Evolutionary conservation across 306 rosid species (phyloP).

Genomic region (Fragaria iinumae): DNA sequence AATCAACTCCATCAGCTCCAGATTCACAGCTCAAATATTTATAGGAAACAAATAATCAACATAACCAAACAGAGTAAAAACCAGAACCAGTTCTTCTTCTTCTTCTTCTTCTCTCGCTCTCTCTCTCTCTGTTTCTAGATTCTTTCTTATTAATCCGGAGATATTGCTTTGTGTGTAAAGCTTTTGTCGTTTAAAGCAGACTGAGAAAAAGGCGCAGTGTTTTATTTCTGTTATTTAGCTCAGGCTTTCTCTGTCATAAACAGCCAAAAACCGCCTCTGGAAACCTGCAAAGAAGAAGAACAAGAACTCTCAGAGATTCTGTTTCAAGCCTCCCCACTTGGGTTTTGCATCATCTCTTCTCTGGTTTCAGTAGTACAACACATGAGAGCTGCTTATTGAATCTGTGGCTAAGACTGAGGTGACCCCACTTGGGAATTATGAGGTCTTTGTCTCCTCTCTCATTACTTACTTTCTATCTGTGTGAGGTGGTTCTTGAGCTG

Average conservation of each 20-base stretch:
- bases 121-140: not conserved
- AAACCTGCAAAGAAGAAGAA: conserved; percentile 14
- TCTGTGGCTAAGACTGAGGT: conserved; percentile 25
- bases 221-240: not conserved
- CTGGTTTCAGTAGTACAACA: not conserved
- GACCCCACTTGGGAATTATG: conserved; percentile 35
- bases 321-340: conserved; percentile 29
- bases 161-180: not conserved
- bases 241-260: not conserved
- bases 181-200: not conserved
- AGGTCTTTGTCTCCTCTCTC: conserved; percentile 27
- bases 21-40: not conserved
- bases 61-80: not conserved
- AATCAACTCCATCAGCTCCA: not conserved
- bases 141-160: not conserved
- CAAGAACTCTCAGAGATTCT: not conserved
- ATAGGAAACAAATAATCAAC: not conserved
- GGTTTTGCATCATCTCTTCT: conserved; percentile 18
- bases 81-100: not conserved
- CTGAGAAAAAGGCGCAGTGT: conserved; percentile 1
- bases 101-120: not conserved
- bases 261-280: conserved; percentile 9
- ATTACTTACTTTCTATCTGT: not conserved
- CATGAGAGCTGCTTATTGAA: conserved; percentile 13
- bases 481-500: conserved; percentile 26